phyloP scores from a whole-genome alignment of 202 grass and related monocot species.

The Panicum hallii region DNA sequence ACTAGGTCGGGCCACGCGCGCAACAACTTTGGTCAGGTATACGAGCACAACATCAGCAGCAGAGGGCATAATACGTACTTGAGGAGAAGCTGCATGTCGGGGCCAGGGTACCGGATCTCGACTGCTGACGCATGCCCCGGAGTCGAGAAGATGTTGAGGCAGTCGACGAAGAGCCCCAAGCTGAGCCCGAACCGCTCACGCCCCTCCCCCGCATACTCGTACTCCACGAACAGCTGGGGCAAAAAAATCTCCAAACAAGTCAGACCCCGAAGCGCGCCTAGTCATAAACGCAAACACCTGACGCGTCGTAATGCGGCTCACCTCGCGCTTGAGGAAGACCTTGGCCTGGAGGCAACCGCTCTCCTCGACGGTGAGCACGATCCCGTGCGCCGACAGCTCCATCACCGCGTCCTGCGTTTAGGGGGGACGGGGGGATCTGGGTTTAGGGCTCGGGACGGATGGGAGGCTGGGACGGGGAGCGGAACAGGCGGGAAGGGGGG shows the following conservation, averaged over 20 bases:
- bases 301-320: conserved; percentile 7
- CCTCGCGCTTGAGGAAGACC: conserved; percentile 97
- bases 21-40: background rate
- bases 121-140: conserved; percentile 64
- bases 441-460: background rate
- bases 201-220: conserved; percentile 69
- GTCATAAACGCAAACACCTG: conserved; percentile 45
- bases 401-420: conserved; percentile 65
- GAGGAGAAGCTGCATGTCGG: conserved; percentile 91
- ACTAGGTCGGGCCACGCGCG: background rate
- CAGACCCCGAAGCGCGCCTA: background rate
- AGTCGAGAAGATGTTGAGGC: conserved; percentile 75
- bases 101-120: conserved; percentile 86
- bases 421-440: background rate
- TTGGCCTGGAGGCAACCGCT: conserved; percentile 89
- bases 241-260: background rate
- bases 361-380: conserved; percentile 89
- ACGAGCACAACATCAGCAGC: background rate
- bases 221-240: conserved; percentile 74
- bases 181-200: conserved; percentile 79
- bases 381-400: conserved; percentile 81
- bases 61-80: conserved; percentile 53
- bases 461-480: background rate
- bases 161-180: conserved; percentile 79
- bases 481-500: background rate